Evolutionary conservation across 163 green algal species (phyloP).

Genomic region (Chloroidium sp.): DNA sequence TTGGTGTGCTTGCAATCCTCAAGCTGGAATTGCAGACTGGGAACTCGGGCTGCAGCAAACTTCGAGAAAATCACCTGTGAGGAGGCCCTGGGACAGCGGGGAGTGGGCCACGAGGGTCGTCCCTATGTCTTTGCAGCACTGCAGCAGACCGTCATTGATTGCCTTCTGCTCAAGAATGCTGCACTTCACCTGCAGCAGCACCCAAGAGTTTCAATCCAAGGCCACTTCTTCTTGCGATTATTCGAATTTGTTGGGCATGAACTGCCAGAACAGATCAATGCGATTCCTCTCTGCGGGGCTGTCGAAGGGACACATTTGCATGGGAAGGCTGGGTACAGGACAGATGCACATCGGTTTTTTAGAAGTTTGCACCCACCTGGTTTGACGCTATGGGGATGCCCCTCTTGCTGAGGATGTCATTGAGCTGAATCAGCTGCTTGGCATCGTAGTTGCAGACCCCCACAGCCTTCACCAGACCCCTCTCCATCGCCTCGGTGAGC

Average conservation of each 20-base stretch:
- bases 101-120: conserved; percentile 34
- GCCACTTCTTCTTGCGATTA: too few species aligned
- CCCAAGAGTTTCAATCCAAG: too few species aligned
- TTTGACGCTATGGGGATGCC: conserved; percentile 28
- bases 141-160: conserved; percentile 24
- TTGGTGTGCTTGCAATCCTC: background rate
- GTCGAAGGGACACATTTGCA: background rate
- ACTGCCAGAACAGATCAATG: too few species aligned
- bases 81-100: conserved; percentile 29
- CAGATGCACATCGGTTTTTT: too few species aligned
- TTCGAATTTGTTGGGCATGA: too few species aligned
- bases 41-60: too few species aligned
- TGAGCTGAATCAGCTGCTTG: conserved; percentile 22
- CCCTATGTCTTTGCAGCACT: conserved; percentile 25
- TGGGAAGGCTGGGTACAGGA: too few species aligned
- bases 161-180: conserved; percentile 21
- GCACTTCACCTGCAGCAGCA: conserved; percentile 29
- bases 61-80: conserved; percentile 15
- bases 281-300: background rate
- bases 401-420: conserved; percentile 17
- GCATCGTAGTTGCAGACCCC: conserved; percentile 42
- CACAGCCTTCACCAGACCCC: conserved; percentile 21
- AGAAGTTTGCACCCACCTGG: conserved; percentile 13
- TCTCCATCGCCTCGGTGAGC: conserved; percentile 18
- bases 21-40: background rate